Evolutionary conservation across 2,329 filamentous ascomycete genomes (phyloP), one percentile per base, ranked within the genome.

Genomic region (Penicillium janthinellum): DNA sequence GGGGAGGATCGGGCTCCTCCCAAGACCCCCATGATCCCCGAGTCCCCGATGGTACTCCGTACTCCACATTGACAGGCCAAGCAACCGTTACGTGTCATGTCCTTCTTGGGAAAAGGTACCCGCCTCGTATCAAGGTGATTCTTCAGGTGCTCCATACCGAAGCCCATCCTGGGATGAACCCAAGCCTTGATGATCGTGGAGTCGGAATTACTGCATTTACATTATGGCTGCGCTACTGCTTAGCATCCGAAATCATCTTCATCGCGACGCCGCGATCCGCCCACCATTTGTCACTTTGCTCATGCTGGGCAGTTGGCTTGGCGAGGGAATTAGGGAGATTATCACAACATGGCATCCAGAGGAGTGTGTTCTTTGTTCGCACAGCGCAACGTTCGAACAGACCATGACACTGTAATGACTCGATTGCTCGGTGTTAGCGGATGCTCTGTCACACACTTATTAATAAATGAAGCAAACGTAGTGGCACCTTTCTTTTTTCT

Each of bases 61-160:
- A 28, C 20, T n/a, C 17, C 10, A 20, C 8, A 20, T 22, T 35
- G 48, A 20, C 53, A 38, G 11, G 25, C 14, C 14, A 47, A 44
- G 47, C 56, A 44, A 56, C 67, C 70, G 69, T 73, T 72, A 72
- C 70, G 68, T 73, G 70, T 73, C 71, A 72, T 63, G 54, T 57
- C 69, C 63, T 14, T 59, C 61, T 69, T 68, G 54, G 70, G 67
- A 62, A 66, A 61, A 61, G 56, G 63, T 51, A 54, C 57, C 62
- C 64, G 64, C 47, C 54, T 35, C 37, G 39, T 53, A 53, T 38
- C 52, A 25, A 10, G 35, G 41, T 20, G 50, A 52, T 50, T 37
- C 8, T 31, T 10, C 5, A 31, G 5, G 1, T 31, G 31, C 44
- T 44, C 45, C 35, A 14, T 39, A 34, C 35, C 22, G 11, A 37